A percentile compares a stretch with the other conserved stretches of the same genome.
These are phyloP conservation scores for Monarda citriodora DNA, from an alignment of 305 asterid genomes.

Conservation along the genomic window DNA sequence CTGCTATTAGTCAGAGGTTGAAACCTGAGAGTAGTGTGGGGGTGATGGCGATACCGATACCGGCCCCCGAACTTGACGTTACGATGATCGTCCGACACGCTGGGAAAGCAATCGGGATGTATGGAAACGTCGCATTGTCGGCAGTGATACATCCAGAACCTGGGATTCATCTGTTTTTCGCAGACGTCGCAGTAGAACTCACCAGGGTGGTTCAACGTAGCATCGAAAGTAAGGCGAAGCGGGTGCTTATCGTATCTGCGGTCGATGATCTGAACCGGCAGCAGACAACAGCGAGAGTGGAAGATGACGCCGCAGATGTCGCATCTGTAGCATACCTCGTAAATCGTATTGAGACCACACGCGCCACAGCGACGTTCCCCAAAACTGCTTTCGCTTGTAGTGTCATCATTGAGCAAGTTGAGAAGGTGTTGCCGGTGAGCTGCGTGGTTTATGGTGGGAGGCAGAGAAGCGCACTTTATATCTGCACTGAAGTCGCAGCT, in stretches of 20 bases:
- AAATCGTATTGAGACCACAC: background rate
- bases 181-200: slow-evolving; percentile 13
- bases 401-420: background rate
- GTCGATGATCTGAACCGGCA: background rate
- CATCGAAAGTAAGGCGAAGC: background rate
- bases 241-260: slow-evolving; percentile 12
- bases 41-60: background rate
- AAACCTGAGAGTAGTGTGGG: background rate
- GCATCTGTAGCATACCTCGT: background rate
- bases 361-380: background rate
- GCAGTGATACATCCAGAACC: slow-evolving; percentile 2
- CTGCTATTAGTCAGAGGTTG: background rate
- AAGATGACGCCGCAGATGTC: background rate
- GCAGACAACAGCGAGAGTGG: background rate
- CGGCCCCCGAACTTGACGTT: slow-evolving; percentile 5
- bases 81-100: background rate
- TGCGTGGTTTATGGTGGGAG: background rate
- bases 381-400: background rate
- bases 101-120: background rate
- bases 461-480: slow-evolving; percentile 12
- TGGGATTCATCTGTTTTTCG: slow-evolving; percentile 7
- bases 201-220: background rate
- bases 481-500: slow-evolving; percentile 5
- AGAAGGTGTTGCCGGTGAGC: slow-evolving; percentile 11
- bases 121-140: slow-evolving; percentile 7